phyloP scores from a whole-genome alignment of 2,329 filamentous ascomycete genomes.

The Paraphoma sp. region DNA sequence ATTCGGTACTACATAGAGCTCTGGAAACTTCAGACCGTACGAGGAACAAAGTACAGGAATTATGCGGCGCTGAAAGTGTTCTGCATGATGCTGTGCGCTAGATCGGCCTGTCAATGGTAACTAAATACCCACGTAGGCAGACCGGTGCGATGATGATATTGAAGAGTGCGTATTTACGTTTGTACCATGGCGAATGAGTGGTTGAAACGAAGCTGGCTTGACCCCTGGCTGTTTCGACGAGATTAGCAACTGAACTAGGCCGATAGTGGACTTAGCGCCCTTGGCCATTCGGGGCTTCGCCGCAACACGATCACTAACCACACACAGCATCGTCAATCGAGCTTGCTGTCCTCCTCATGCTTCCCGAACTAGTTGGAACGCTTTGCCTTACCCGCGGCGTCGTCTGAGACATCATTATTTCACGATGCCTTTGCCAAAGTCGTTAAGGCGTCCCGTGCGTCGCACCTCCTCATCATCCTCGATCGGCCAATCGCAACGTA shows the following conservation, averaged over 20 bases:
- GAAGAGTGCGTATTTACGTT: no score
- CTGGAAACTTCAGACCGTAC: no score
- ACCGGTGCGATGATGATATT: no score
- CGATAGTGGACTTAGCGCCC: background rate
- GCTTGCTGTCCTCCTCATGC: no score
- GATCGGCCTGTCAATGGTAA: no score
- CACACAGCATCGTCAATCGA: background rate
- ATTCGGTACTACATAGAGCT: no score
- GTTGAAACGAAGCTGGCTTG: background rate
- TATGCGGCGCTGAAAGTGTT: no score
- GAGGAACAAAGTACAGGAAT: no score
- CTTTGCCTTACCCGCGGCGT: conserved; percentile 2
- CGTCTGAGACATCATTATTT: conserved; percentile 4
- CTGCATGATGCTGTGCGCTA: no score
- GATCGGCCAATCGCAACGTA: conserved; percentile 23
- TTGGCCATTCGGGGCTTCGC: background rate
- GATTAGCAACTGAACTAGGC: background rate
- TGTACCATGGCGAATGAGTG: background rate
- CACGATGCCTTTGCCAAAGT: conserved; percentile 33
- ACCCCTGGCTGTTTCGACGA: background rate
- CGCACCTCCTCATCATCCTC: conserved; percentile 18
- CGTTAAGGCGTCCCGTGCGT: conserved; percentile 26
- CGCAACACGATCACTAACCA: background rate
- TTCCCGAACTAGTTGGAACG: conserved; percentile 6
- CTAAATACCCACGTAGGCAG: no score